Conservation (phyloP, 306 rosid species). For the Delonix regia region DNA sequence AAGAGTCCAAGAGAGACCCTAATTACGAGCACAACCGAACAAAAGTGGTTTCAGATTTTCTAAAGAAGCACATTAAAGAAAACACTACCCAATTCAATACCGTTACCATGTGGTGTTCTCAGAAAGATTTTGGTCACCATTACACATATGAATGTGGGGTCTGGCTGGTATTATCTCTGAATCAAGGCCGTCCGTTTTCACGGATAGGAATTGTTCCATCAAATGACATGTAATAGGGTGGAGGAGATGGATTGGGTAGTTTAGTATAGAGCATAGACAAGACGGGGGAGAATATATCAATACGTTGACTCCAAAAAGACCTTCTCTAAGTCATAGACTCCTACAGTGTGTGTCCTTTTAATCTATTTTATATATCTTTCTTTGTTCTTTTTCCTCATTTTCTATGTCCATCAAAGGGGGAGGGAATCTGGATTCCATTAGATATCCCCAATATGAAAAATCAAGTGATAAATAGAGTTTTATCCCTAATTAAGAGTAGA, state of each 20-base stretch:
- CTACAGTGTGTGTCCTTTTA: background rate
- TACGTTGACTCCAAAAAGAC: background rate
- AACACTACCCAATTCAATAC: slow-evolving; percentile 22
- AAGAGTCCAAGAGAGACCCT: slow-evolving; percentile 31
- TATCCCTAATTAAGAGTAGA: too few species aligned
- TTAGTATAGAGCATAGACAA: background rate
- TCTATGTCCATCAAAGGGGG: background rate
- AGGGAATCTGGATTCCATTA: slow-evolving; percentile 19
- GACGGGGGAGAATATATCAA: background rate
- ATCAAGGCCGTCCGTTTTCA: background rate
- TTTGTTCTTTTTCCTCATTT: background rate
- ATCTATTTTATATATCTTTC: background rate
- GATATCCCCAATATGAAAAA: slow-evolving; percentile 26
- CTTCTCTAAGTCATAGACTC: background rate
- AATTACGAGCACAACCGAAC: slow-evolving; percentile 53
- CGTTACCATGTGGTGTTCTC: slow-evolving; percentile 26
- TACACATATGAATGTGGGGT: background rate
- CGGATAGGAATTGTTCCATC: background rate
- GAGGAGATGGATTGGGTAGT: background rate
- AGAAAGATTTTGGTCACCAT: background rate
- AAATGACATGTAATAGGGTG: background rate
- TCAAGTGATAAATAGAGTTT: too few species aligned
- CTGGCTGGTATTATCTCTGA: background rate
- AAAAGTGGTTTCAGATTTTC: slow-evolving; percentile 45
- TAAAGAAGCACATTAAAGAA: slow-evolving; percentile 13